phyloP scores from a whole-genome alignment of 164 flowering plant species.

The Sextonia rubra region DNA sequence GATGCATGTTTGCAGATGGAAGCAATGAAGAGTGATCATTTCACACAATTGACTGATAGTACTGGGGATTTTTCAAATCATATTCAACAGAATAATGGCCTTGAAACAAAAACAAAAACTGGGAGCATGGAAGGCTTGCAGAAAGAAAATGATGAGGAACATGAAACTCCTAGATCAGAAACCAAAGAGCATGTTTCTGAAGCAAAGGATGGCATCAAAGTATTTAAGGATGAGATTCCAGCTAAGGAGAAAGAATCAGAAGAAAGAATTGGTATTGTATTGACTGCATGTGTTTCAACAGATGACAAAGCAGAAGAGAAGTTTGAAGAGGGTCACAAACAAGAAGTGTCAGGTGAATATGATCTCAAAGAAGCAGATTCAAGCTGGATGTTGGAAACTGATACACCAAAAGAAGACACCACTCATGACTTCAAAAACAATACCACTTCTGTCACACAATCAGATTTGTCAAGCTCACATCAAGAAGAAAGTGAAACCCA shows the following conservation, averaged over 20 bases:
- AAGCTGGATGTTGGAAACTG: not conserved
- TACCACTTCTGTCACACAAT: not conserved
- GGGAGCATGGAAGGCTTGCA: not conserved
- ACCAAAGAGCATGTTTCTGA: not conserved
- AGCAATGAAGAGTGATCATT: not conserved
- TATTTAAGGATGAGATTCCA: too few species aligned
- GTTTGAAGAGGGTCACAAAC: not conserved
- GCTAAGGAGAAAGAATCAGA: not conserved
- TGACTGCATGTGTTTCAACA: not conserved
- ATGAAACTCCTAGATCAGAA: conserved; percentile 2
- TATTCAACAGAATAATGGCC: not conserved
- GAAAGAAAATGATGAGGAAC: not conserved
- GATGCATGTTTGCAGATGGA: conserved; percentile 1
- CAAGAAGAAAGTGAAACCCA: not conserved
- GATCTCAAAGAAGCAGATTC: not conserved
- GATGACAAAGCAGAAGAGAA: not conserved
- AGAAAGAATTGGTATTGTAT: not conserved
- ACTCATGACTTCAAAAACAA: not conserved
- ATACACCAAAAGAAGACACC: not conserved
- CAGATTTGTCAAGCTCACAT: not conserved
- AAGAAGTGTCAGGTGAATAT: not conserved
- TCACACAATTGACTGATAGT: not conserved
- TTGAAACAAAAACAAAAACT: conserved; percentile 3
- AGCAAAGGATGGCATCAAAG: not conserved
- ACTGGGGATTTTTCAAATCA: too few species aligned